Evolutionary conservation across 352 stramenopile genomes (phyloP).

Genomic region (Phytophthora melonis): DNA sequence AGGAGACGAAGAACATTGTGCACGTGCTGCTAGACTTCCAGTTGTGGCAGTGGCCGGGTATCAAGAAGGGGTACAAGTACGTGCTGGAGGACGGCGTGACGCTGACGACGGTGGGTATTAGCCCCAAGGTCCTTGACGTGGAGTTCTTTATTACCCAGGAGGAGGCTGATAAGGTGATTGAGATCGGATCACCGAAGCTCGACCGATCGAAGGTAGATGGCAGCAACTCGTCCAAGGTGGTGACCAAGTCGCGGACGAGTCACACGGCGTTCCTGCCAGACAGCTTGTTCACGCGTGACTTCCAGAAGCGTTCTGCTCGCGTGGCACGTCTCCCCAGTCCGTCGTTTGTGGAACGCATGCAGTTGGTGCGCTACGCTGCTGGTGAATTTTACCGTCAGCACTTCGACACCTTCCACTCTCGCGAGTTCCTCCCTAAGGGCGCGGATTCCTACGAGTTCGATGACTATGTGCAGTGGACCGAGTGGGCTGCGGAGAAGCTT

Average conservation of each 20-base stretch:
- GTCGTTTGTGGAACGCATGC: conserved; percentile 73
- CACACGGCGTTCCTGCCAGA: conserved; percentile 85
- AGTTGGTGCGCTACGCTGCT: conserved; percentile 81
- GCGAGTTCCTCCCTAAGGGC: conserved; percentile 71
- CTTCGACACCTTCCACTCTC: conserved; percentile 85
- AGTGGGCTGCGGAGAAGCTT: conserved; percentile 67
- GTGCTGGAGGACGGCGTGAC: conserved; percentile 75
- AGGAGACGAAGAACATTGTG: conserved; percentile 64
- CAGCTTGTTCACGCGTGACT: conserved; percentile 74
- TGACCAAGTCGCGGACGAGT: conserved; percentile 74
- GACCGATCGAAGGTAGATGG: conserved; percentile 79
- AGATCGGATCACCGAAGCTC: conserved; percentile 55
- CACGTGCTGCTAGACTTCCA: conserved; percentile 87
- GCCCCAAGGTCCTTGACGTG: conserved; percentile 82
- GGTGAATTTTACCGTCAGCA: conserved; percentile 89
- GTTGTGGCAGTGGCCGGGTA: conserved; percentile 86
- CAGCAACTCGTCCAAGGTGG: conserved; percentile 63
- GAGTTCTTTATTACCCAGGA: conserved; percentile 66
- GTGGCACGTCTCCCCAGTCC: conserved; percentile 77
- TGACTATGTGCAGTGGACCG: conserved; percentile 73
- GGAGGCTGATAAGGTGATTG: conserved; percentile 70
- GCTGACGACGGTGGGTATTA: conserved; percentile 74
- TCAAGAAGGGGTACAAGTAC: conserved; percentile 82
- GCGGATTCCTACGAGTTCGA: conserved; percentile 48
- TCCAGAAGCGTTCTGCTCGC: conserved; percentile 65